phyloP scores from a whole-genome alignment of 805 yeast species.

The Kuraishia molischiana region DNA sequence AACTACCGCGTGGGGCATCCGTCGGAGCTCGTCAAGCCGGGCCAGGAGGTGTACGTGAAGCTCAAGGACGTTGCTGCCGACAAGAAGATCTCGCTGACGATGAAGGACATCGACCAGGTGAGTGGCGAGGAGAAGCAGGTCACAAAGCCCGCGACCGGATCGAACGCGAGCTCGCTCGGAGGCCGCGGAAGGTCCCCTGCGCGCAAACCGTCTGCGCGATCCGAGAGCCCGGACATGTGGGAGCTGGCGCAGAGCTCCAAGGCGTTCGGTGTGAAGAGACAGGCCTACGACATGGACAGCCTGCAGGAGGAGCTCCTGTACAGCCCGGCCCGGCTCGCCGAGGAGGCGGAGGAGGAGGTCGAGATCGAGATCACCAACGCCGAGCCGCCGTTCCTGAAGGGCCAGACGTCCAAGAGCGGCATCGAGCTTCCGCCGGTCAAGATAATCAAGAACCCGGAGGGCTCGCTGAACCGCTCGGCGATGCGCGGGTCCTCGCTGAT shows the following conservation, averaged over 20 bases:
- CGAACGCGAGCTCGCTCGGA: neutral
- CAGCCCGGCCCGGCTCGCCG: constrained; percentile 10
- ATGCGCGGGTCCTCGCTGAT: constrained; percentile 63
- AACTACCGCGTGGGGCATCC: constrained; percentile 45
- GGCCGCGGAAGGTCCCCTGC: constrained; percentile 3
- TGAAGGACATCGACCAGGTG: constrained; percentile 65
- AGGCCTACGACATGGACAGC: constrained; percentile 5
- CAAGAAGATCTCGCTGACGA: constrained; percentile 48
- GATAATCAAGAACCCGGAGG: constrained; percentile 67
- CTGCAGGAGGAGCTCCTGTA: constrained; percentile 4
- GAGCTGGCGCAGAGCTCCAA: constrained; percentile 27
- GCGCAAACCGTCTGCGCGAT: constrained; percentile 23
- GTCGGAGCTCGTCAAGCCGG: constrained; percentile 40
- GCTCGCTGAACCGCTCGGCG: constrained; percentile 70
- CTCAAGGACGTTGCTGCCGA: constrained; percentile 18
- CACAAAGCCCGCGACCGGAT: constrained; percentile 2
- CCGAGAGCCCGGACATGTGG: constrained; percentile 87
- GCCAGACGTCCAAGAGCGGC: constrained; percentile 29
- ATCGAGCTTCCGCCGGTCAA: constrained; percentile 35
- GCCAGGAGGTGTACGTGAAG: constrained; percentile 56
- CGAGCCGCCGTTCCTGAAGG: constrained; percentile 66
- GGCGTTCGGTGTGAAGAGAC: constrained; percentile 19
- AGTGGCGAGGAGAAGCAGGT: constrained; percentile 35
- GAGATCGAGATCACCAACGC: constrained; percentile 66
- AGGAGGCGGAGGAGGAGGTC: constrained; percentile 36